phyloP scores from a whole-genome alignment of 371 early-diverging fungal species.

The Synchytrium microbalum region DNA sequence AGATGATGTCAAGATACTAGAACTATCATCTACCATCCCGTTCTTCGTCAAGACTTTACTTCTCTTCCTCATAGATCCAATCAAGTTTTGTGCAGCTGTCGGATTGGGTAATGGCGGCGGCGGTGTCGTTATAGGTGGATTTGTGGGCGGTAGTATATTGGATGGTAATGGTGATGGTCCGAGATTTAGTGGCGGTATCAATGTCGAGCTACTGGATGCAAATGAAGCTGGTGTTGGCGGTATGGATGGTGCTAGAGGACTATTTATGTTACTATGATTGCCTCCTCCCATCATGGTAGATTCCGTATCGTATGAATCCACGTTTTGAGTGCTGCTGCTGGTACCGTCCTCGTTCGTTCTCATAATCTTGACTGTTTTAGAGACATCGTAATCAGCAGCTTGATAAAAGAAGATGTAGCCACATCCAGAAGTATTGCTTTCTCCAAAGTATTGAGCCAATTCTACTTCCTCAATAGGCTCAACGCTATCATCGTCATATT shows the following conservation, averaged over 20 bases:
- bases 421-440: conserved; percentile 28
- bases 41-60: background rate
- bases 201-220: background rate
- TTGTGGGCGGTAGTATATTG: background rate
- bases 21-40: background rate
- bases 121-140: background rate
- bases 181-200: background rate
- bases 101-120: background rate
- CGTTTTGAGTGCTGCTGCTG: no score
- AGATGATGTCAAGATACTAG: background rate
- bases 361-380: background rate
- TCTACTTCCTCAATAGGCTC: conserved; percentile 35
- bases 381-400: conserved; percentile 5
- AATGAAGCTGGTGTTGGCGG: background rate
- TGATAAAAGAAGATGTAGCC: conserved; percentile 42
- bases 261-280: background rate
- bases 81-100: background rate
- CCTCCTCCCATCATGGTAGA: no score
- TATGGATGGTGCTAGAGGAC: background rate
- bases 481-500: conserved; percentile 92
- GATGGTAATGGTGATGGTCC: no score
- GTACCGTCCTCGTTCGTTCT: background rate
- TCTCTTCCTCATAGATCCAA: background rate
- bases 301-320: no score
- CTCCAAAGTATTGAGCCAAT: conserved; percentile 38